Evolutionary conservation across 331 rosid genomes (phyloP).

Genomic region (Dryas integrifolia): DNA sequence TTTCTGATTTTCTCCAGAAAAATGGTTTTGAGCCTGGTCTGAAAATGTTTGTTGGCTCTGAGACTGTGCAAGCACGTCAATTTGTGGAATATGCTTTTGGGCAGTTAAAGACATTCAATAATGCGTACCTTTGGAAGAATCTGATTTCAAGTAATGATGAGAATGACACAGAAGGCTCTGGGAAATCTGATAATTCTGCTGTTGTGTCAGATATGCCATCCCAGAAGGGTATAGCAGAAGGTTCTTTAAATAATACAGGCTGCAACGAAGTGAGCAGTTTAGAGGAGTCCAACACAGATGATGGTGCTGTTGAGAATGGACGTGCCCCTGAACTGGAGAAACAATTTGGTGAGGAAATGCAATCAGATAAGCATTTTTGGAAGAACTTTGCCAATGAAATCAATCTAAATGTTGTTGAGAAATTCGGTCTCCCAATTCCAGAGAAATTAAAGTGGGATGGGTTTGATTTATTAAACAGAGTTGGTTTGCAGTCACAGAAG

Average conservation of each 20-base stretch:
- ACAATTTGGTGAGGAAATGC: slow-evolving; percentile 34
- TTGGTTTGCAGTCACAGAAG: slow-evolving; percentile 72
- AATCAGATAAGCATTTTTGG: slow-evolving; percentile 75
- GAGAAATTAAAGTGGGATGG: slow-evolving; percentile 91
- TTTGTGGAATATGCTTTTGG: slow-evolving; percentile 94
- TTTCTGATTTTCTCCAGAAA: slow-evolving; percentile 65
- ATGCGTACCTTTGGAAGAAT: slow-evolving; percentile 47
- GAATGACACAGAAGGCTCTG: slow-evolving; percentile 27
- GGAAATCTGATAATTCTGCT: slow-evolving; percentile 31
- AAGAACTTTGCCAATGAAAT: slow-evolving; percentile 61
- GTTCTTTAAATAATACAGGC: slow-evolving; percentile 28
- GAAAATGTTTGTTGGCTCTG: slow-evolving; percentile 62
- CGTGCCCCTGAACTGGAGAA: slow-evolving; percentile 32
- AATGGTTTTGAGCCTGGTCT: slow-evolving; percentile 73
- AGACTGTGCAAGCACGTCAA: slow-evolving; percentile 77
- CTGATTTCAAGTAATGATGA: slow-evolving; percentile 34
- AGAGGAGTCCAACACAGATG: slow-evolving; percentile 32
- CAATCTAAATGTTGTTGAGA: slow-evolving; percentile 68
- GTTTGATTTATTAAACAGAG: slow-evolving; percentile 61
- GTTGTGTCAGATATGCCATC: slow-evolving; percentile 33
- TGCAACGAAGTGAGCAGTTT: slow-evolving; percentile 25
- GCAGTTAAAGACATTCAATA: slow-evolving; percentile 74
- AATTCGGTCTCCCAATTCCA: slow-evolving; percentile 66
- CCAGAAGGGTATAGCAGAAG: slow-evolving; percentile 28
- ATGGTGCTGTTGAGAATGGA: slow-evolving; percentile 39